phyloP scores from a whole-genome alignment of 345 rosid genomes.

The Cardamine resedifolia region DNA sequence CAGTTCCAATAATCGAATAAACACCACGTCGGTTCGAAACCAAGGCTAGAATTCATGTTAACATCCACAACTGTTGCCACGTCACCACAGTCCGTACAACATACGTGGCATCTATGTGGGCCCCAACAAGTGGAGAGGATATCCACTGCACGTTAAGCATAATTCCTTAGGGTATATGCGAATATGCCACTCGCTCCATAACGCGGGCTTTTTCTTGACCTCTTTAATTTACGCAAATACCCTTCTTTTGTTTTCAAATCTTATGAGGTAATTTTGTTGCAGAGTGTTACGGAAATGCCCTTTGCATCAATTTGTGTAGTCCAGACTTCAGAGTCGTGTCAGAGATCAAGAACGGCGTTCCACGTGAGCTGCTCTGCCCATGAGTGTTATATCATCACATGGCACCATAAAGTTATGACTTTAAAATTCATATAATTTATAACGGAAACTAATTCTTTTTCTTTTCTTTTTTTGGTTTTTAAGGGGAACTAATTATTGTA shows the following conservation, averaged over 20 bases:
- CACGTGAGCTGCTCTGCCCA: slow-evolving; percentile 12
- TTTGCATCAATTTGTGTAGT: neutral
- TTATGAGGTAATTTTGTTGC: neutral
- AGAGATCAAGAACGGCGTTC: slow-evolving; percentile 21
- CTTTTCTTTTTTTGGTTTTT: too few species aligned
- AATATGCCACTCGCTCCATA: slow-evolving; percentile 33
- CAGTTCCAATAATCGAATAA: slow-evolving; percentile 6
- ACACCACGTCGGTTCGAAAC: slow-evolving; percentile 22
- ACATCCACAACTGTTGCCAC: slow-evolving; percentile 20
- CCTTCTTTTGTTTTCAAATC: neutral
- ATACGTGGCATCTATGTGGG: slow-evolving; percentile 31
- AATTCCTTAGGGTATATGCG: slow-evolving; percentile 35
- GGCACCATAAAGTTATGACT: too few species aligned
- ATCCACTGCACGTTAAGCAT: slow-evolving; percentile 40
- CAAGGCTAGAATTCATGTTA: slow-evolving; percentile 21
- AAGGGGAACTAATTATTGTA: too few species aligned
- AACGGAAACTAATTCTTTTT: too few species aligned
- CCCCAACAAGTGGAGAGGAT: slow-evolving; percentile 32
- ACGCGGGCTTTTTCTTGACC: neutral
- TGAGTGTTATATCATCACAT: neutral
- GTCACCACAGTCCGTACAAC: slow-evolving; percentile 28
- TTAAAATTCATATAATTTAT: too few species aligned
- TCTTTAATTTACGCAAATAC: neutral
- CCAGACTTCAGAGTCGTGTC: slow-evolving; percentile 7
- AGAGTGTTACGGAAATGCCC: slow-evolving; percentile 22